phyloP scores from a whole-genome alignment of 1,139 yeast genomes.

The Geotrichum fermentans region DNA sequence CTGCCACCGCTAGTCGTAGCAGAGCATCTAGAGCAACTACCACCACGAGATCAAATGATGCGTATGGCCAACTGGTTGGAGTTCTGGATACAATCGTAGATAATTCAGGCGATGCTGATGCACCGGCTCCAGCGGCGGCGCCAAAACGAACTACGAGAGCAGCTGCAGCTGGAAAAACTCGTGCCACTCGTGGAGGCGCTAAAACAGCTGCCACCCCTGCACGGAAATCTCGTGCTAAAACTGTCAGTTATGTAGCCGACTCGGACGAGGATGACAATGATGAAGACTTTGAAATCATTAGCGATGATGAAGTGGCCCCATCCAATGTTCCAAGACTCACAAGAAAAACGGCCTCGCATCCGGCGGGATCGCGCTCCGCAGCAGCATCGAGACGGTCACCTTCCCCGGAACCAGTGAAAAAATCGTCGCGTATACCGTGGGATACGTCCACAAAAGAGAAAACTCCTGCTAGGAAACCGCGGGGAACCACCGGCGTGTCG shows the following conservation, averaged over 20 bases:
- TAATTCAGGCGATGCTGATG: slow-evolving; percentile 1
- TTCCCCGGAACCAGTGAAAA: not conserved
- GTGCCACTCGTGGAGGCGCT: not conserved
- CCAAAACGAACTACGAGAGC: not conserved
- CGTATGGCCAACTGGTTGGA: slow-evolving; percentile 9
- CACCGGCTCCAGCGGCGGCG: not conserved
- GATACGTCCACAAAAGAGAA: not conserved
- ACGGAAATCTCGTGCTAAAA: not conserved
- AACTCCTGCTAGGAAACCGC: slow-evolving; percentile 1
- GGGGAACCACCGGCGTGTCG: not conserved
- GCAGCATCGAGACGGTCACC: not conserved
- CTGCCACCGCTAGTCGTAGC: not conserved
- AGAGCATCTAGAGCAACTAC: not conserved
- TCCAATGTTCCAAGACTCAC: slow-evolving; percentile 4
- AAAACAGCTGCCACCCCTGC: slow-evolving; percentile 1
- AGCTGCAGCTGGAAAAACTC: slow-evolving; percentile 4
- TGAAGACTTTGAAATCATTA: slow-evolving; percentile 7
- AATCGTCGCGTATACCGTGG: slow-evolving; percentile 9
- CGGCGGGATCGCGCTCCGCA: too few species aligned
- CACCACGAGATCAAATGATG: slow-evolving; percentile 2
- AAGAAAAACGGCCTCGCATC: not conserved
- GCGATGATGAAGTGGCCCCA: not conserved
- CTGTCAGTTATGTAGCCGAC: slow-evolving; percentile 3
- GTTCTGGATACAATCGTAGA: slow-evolving; percentile 12
- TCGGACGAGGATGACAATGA: slow-evolving; percentile 1